A percentile compares a stretch with the other conserved stretches of the same genome.
Conservation (phyloP, 768 basidiomycete species). For the Boletellus emodensis region DNA sequence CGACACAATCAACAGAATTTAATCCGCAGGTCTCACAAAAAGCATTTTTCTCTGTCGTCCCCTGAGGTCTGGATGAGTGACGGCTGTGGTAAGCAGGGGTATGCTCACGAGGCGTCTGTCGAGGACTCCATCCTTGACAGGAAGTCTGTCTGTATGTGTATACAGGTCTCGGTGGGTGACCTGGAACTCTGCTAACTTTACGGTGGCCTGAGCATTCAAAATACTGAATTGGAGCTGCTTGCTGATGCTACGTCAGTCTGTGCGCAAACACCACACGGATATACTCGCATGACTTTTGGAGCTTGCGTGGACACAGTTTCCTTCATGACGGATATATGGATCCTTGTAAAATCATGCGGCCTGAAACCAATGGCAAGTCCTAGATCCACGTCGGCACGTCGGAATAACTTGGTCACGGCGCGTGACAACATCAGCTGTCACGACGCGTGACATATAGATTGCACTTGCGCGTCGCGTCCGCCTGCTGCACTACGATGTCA, state of each 20-base stretch:
- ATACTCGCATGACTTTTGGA: conserved; percentile 75
- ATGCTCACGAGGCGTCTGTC: conserved; percentile 80
- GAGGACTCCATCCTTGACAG: conserved; percentile 88
- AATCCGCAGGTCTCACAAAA: conserved; percentile 96
- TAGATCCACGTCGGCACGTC: neutral
- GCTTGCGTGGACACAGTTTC: conserved; percentile 75
- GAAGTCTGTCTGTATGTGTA: conserved; percentile 74
- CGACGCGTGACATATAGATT: conserved; percentile 34
- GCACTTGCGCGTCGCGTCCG: conserved; percentile 59
- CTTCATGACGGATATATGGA: conserved; percentile 47
- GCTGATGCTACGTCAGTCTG: conserved; percentile 39
- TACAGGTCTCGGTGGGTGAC: conserved; percentile 92
- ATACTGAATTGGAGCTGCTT: conserved; percentile 96
- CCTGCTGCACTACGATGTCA: conserved; percentile 65
- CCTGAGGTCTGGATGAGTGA: conserved; percentile 43
- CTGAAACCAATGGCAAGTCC: neutral
- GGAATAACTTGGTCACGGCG: neutral
- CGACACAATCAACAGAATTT: conserved; percentile 89
- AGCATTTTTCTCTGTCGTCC: conserved; percentile 88
- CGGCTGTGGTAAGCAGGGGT: neutral
- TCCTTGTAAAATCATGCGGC: neutral
- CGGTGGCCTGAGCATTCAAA: conserved; percentile 91
- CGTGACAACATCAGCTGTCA: conserved; percentile 18
- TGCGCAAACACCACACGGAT: neutral
- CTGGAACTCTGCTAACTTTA: conserved; percentile 94